A percentile compares a stretch with the other conserved stretches of the same genome.
These are phyloP conservation scores for Podochytrium sp. DNA, from an alignment of 192 early-diverging fungal genomes.

Conservation along the genomic window DNA sequence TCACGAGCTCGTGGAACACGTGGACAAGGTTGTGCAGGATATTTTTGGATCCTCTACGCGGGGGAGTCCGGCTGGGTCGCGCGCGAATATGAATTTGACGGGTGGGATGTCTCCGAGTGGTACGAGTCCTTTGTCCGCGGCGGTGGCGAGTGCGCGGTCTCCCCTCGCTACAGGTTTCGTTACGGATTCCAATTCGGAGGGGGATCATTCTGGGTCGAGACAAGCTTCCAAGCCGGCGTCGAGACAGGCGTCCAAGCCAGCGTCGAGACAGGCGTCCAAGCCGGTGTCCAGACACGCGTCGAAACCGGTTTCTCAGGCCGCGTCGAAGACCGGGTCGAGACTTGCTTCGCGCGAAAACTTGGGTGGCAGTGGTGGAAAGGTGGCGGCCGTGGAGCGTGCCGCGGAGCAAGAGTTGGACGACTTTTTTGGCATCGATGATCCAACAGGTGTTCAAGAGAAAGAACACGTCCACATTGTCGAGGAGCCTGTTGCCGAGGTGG, in stretches of 20 bases:
- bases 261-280: not conserved
- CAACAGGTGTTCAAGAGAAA: too few relatives aligned
- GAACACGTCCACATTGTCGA: too few relatives aligned
- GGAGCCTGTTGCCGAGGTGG: too few relatives aligned
- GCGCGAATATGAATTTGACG: too few relatives aligned
- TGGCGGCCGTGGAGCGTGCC: not conserved
- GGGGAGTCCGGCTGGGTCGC: too few relatives aligned
- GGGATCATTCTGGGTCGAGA: not conserved
- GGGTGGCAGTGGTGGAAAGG: not conserved
- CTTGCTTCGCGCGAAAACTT: not conserved
- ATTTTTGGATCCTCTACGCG: too few relatives aligned
- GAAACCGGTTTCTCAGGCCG: not conserved
- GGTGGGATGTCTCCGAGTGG: not conserved
- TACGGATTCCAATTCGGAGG: too few relatives aligned
- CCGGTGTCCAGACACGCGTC: not conserved
- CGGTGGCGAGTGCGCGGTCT: too few relatives aligned
- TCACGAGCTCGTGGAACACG: too few relatives aligned
- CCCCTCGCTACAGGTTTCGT: too few relatives aligned
- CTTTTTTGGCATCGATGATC: not conserved
- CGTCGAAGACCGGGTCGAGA: not conserved
- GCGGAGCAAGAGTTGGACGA: not conserved
- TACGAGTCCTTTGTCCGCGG: not conserved
- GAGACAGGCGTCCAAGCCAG: not conserved
- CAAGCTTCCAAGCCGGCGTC: not conserved
- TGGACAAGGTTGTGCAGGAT: too few relatives aligned